Evolutionary conservation across 768 basidiomycete species (phyloP).

Genomic region (Candolleomyces efflorescens): DNA sequence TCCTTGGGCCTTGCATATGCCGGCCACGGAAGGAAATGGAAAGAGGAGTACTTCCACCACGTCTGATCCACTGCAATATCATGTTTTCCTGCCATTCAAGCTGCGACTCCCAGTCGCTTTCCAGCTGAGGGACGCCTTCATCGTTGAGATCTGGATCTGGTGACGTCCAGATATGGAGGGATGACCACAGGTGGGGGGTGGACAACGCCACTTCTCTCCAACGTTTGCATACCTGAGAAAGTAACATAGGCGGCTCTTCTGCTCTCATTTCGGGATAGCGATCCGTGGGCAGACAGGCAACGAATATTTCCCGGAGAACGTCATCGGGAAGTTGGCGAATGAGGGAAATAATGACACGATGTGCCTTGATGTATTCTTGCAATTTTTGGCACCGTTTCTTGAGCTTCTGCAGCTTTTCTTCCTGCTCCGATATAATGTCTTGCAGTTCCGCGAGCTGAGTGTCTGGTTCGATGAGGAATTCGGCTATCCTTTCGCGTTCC

Average conservation of each 20-base stretch:
- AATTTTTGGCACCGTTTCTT: not conserved
- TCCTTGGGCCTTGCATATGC: not conserved
- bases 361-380: not conserved
- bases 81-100: not conserved
- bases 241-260: conserved; percentile 3
- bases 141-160: no score
- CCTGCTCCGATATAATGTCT: not conserved
- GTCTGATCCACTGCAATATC: not conserved
- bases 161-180: conserved; percentile 1
- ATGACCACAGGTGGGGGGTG: conserved; percentile 8
- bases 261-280: conserved; percentile 2
- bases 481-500: not conserved
- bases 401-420: not conserved
- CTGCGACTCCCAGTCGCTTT: no score
- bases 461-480: not conserved
- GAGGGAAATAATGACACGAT: not conserved
- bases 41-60: not conserved
- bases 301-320: conserved; percentile 10
- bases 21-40: not conserved
- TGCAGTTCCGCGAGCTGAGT: not conserved
- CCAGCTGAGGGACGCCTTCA: no score
- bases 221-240: conserved; percentile 6
- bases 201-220: conserved; percentile 5
- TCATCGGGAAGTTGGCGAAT: not conserved
- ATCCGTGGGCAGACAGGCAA: conserved; percentile 4